These are phyloP conservation scores for Bacterosira constricta DNA, from an alignment of 108 stramenopile species.

Conservation along the genomic window DNA sequence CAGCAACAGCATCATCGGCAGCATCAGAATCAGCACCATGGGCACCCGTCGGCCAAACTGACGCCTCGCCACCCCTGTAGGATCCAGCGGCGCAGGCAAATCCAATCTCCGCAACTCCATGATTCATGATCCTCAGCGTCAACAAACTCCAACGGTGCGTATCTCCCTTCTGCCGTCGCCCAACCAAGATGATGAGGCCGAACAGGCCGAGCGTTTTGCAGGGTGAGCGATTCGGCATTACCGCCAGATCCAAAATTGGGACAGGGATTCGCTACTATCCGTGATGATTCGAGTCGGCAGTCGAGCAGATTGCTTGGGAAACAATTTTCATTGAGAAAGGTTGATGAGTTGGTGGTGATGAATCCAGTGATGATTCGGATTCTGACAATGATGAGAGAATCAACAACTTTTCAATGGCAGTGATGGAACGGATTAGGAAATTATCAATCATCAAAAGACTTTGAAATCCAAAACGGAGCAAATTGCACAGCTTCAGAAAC, in stretches of 20 bases:
- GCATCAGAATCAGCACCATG: too few species aligned
- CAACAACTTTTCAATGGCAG: background rate
- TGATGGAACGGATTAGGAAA: background rate
- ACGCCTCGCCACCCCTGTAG: too few species aligned
- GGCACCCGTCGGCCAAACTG: too few species aligned
- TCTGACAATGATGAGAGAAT: background rate
- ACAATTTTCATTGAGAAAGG: background rate
- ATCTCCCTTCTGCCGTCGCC: background rate
- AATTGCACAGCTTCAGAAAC: background rate
- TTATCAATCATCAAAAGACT: background rate
- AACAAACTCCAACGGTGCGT: background rate
- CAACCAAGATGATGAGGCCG: background rate
- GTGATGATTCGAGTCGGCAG: background rate
- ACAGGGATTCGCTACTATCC: background rate
- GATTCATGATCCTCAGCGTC: background rate
- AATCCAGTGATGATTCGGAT: background rate
- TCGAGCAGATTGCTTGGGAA: background rate
- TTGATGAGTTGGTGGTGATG: background rate
- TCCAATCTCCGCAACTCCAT: too few species aligned
- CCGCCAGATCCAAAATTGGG: too few species aligned
- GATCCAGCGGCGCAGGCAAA: too few species aligned
- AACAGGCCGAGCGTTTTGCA: too few species aligned
- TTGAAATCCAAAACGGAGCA: background rate
- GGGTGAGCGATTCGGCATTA: too few species aligned
- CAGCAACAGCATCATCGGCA: too few species aligned